Evolutionary conservation across 2,329 filamentous ascomycete species (phyloP).

Genomic region (Helminthosporium solani): DNA sequence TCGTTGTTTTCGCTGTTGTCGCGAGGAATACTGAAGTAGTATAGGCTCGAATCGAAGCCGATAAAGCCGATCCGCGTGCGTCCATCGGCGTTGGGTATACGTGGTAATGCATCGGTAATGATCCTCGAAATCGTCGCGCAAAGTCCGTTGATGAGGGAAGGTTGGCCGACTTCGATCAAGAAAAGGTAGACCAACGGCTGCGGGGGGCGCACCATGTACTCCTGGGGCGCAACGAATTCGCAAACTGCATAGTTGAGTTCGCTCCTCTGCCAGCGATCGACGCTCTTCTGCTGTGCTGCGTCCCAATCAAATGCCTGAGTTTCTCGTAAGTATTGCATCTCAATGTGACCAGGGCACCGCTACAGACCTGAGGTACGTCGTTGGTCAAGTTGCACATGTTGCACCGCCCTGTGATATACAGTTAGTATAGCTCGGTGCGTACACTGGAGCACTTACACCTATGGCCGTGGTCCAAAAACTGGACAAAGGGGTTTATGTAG

Average conservation of each 20-base stretch:
- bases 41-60: constrained; percentile 88
- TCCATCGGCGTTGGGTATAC: constrained; percentile 97
- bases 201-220: constrained; percentile 98
- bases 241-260: constrained; percentile 97
- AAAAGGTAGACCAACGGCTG: constrained; percentile 95
- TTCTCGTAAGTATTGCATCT: constrained; percentile 2
- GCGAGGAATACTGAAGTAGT: constrained; percentile 93
- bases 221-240: constrained; percentile 95
- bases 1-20: constrained; percentile 83
- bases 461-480: constrained; percentile 94
- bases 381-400: constrained; percentile 99
- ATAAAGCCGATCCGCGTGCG: constrained; percentile 88
- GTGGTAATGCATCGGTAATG: constrained; percentile 89
- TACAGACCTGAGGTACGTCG: constrained; percentile 77
- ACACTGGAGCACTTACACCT: constrained; percentile 56
- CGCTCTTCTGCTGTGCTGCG: constrained; percentile 81
- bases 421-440: too few relatives aligned
- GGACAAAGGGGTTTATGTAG: constrained; percentile 97
- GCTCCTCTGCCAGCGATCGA: constrained; percentile 87
- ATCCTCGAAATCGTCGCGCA: constrained; percentile 89
- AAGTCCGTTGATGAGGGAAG: constrained; percentile 84
- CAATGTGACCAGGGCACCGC: background rate
- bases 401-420: constrained; percentile 63
- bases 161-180: constrained; percentile 90
- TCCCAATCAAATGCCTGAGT: constrained; percentile 88